A percentile compares a stretch with the other conserved stretches of the same genome.
Evolutionary conservation across 768 basidiomycete genomes (phyloP).

Genomic region (Auricularia heimuer): DNA sequence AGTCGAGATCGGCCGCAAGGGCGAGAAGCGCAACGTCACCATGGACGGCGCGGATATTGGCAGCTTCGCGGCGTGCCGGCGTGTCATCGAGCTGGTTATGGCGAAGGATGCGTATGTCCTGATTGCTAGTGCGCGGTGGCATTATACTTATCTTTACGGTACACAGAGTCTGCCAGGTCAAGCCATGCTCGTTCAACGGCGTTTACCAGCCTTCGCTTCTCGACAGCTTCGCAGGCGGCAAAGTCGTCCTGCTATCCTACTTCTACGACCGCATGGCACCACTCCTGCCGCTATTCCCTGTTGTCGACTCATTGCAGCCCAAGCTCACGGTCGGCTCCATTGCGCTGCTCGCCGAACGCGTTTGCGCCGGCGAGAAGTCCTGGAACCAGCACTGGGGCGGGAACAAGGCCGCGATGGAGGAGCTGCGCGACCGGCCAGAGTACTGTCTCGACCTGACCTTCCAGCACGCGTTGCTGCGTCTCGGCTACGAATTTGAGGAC

Average conservation of each 20-base stretch:
- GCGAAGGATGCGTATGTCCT: slow-evolving; percentile 83
- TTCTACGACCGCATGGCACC: slow-evolving; percentile 92
- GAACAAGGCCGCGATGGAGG: slow-evolving; percentile 42
- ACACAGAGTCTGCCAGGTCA: slow-evolving; percentile 68
- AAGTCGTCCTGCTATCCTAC: slow-evolving; percentile 88
- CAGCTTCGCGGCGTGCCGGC: slow-evolving; percentile 75
- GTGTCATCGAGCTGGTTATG: slow-evolving; percentile 78
- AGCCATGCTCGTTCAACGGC: slow-evolving; percentile 95
- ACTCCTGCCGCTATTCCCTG: slow-evolving; percentile 35
- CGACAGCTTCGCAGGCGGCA: slow-evolving; percentile 79
- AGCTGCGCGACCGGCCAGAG: slow-evolving; percentile 77
- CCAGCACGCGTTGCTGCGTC: slow-evolving; percentile 76
- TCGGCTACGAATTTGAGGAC: slow-evolving; percentile 84
- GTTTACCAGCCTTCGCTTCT: slow-evolving; percentile 92
- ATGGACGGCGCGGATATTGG: slow-evolving; percentile 83
- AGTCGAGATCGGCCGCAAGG: slow-evolving; percentile 36
- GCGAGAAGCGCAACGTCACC: slow-evolving; percentile 48
- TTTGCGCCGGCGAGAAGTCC: slow-evolving; percentile 58
- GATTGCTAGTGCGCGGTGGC: background rate
- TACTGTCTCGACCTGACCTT: slow-evolving; percentile 95
- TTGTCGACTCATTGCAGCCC: slow-evolving; percentile 16
- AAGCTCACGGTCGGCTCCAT: slow-evolving; percentile 47
- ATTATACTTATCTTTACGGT: background rate
- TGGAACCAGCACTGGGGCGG: slow-evolving; percentile 47
- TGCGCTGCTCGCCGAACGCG: slow-evolving; percentile 50